Base-by-base conservation (phyloP, 2,329 filamentous ascomycete species). In the Stemphylium lycopersici region DNA sequence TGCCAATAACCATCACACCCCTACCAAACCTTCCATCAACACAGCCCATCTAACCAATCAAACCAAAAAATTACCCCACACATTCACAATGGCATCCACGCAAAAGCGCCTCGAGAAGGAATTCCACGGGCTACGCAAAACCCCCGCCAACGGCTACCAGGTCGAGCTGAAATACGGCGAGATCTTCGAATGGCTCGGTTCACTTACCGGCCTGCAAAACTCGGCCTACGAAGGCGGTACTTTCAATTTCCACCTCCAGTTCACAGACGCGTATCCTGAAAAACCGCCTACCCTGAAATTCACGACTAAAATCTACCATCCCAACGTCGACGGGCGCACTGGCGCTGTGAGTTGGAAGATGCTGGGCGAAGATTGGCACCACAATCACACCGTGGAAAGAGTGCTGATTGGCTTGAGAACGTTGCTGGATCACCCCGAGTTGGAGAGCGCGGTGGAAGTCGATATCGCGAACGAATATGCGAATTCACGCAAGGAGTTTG, bases 41-140 rank as follows among this genome's bases (percentile, higher is more conserved):
- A 24, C 20, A 20, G 20, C 20, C 20, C 6, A 24, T 7, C 6
- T 6, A 24, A 6, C 22, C 22, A 24, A 24, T 24, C 22, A 7
- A 6, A 24, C 22, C 4, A 3, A 24, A 3, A 6, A 2, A 4
- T 24, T 24, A 4, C 22, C 22, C 22, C 22, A 24, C 3, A 24
- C 2, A 4, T 20, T 6, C 2, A 7, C 22, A 24, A 55, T 50
- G 45, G 24, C 34, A 6, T 15, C 34, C 6, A 48, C 31, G 0
- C 26, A 48, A n/a, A 52, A 48, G 24, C 51, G 51, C 24, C 38
- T 53, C 18, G 51, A 49, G 13, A 48, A 48, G 3, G 51, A 53
- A 13, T 38, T 38, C 24, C 36, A 53, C 3, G 5, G 44, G 26
- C 26, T 53, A 0, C 51, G 44, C 32, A 42, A 49, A n/a, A 48